These are phyloP conservation scores for Quercus tomentella DNA, from an alignment of 331 rosid genomes.

Conservation along the genomic window DNA sequence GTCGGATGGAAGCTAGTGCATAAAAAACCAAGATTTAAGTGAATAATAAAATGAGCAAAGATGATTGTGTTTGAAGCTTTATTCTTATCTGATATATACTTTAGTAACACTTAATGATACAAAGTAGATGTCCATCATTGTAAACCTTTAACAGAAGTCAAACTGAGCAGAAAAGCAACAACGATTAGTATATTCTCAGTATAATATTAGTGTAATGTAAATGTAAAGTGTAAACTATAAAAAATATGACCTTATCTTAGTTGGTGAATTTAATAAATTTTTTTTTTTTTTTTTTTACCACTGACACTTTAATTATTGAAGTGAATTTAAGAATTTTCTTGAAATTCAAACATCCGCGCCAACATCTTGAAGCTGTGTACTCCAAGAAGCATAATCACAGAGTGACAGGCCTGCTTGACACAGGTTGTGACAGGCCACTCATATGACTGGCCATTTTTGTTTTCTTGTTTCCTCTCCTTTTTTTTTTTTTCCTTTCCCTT, in stretches of 20 bases:
- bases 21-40: background rate
- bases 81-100: slow-evolving; percentile 52
- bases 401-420: background rate
- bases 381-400: slow-evolving; percentile 9
- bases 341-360: slow-evolving; percentile 53
- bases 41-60: slow-evolving; percentile 36
- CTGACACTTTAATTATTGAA: background rate
- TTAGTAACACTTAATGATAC: slow-evolving; percentile 50
- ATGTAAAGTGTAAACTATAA: slow-evolving; percentile 18
- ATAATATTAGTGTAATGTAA: slow-evolving; percentile 14
- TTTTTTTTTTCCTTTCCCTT: background rate
- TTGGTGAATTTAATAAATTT: background rate
- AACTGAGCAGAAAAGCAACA: slow-evolving; percentile 43
- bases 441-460: background rate
- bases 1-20: slow-evolving; percentile 51
- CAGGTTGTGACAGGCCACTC: slow-evolving; percentile 19
- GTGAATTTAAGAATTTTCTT: background rate
- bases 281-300: background rate
- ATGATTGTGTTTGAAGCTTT: slow-evolving; percentile 83
- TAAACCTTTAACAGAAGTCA: slow-evolving; percentile 59
- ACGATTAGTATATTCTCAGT: slow-evolving; percentile 43
- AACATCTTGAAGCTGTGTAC: background rate
- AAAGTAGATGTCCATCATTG: slow-evolving; percentile 54
- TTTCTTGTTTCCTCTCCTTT: background rate
- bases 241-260: background rate